Base-by-base conservation (phyloP, 805 yeast genomes). In the Schizosaccharomyces osmophilus region DNA sequence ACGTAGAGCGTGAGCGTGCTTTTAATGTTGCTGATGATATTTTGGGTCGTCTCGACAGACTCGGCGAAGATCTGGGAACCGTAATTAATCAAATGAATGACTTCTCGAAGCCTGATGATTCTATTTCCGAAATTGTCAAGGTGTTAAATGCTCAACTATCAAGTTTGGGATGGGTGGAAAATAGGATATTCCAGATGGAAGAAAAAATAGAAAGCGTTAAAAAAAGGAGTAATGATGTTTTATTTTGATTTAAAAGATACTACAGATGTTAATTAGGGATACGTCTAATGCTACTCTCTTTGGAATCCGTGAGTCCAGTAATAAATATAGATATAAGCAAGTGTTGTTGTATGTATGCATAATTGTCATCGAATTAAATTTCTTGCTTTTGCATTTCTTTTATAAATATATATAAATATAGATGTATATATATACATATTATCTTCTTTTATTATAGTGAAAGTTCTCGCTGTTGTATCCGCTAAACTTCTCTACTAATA, bases 111-210 rank as follows among this genome's bases (percentile, higher is more conserved):
- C 57, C 57, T 29, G 57, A 51, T 51, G 57, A 51, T 15, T 51
- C 57, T 17, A 51, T 51, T 24, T 51, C 57, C 11, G 57, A 51
- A 29, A 51, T 51, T 24, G 57, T 51, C 1, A 51, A 51, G 57
- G 57, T 51, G 19, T 17, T 51, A 13, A 51, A 51, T 51, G 31
- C 57, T 17, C 57, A 51, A 29, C 4, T 51, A 17, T 24, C 57
- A 22, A 51, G 57, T 51, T 29, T 51, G 36, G 57, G 57, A 22
- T 51, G 57, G 57, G 57, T 51, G 31, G 57, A 51, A 51, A 51
- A 29, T 29, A 51, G 36, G 36, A 29, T 51, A 24, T 51, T 29
- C n/a, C 57, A 51, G 22, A 51, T 51, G 57, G 57, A 51, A 51
- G 57, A 51, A 51, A 51, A 51, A 29, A 24, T 51, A 17, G 57